These are phyloP conservation scores for Ogataea paraovalis DNA, from an alignment of 805 yeast species.

Conservation along the genomic window DNA sequence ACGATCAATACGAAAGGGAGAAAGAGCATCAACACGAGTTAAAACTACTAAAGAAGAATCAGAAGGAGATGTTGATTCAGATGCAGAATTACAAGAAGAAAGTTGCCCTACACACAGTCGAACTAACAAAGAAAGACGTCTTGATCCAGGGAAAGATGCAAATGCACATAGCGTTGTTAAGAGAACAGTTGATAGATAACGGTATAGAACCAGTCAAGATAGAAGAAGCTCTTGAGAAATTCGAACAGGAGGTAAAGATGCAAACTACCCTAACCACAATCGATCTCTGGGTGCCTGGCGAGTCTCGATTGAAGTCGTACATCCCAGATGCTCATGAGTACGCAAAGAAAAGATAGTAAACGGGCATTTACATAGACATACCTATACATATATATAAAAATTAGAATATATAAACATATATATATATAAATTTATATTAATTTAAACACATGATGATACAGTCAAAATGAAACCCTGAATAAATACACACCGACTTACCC, in stretches of 20 bases:
- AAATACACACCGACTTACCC: not conserved
- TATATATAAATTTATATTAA: not conserved
- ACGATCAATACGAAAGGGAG: slow-evolving; percentile 1
- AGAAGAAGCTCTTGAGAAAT: slow-evolving; percentile 49
- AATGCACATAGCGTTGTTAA: slow-evolving; percentile 60
- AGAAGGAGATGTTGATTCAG: slow-evolving; percentile 41
- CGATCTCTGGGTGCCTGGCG: slow-evolving; percentile 60
- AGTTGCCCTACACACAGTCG: slow-evolving; percentile 47
- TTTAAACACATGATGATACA: not conserved
- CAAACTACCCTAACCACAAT: slow-evolving; percentile 54
- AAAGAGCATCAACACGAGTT: not conserved
- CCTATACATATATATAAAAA: not conserved
- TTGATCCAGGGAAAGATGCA: slow-evolving; percentile 56
- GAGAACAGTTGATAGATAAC: slow-evolving; percentile 54
- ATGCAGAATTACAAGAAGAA: slow-evolving; percentile 48
- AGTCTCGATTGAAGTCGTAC: slow-evolving; percentile 42
- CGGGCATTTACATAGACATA: not conserved
- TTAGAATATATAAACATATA: not conserved
- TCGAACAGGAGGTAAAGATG: slow-evolving; percentile 54
- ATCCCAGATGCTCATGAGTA: slow-evolving; percentile 63
- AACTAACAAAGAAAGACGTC: slow-evolving; percentile 46
- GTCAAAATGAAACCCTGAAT: not conserved
- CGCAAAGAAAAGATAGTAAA: slow-evolving; percentile 35
- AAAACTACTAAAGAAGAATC: slow-evolving; percentile 22
- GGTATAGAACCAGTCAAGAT: slow-evolving; percentile 57